phyloP scores from a whole-genome alignment of 352 stramenopile species.

The Pythium myriotylum region DNA sequence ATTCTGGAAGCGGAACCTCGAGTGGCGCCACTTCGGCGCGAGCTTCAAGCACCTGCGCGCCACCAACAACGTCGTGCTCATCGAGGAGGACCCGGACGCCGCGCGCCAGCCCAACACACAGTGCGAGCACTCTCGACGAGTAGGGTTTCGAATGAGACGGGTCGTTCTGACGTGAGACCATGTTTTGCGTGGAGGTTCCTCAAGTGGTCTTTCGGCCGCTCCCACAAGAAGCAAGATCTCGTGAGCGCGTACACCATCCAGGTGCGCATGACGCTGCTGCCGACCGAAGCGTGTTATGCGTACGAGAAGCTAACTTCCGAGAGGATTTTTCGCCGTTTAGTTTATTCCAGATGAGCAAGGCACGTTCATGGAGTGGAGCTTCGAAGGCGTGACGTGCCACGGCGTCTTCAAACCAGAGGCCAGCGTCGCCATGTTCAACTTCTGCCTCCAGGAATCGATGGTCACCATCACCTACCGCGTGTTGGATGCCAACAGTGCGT shows the following conservation, averaged over 20 bases:
- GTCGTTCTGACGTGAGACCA: neutral
- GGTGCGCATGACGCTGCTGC: conserved; percentile 27
- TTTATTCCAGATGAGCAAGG: conserved; percentile 80
- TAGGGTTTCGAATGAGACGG: neutral
- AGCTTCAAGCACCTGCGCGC: conserved; percentile 80
- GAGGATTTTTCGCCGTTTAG: conserved; percentile 33
- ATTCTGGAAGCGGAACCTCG: conserved; percentile 83
- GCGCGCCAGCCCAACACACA: conserved; percentile 74
- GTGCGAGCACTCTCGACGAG: conserved; percentile 26
- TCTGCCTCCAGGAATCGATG: conserved; percentile 81
- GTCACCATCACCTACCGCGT: conserved; percentile 86
- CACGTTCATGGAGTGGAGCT: conserved; percentile 88
- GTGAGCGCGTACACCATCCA: conserved; percentile 80
- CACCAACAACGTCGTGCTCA: conserved; percentile 82
- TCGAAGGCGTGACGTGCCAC: conserved; percentile 82
- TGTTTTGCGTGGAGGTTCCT: conserved; percentile 51
- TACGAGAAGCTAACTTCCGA: conserved; percentile 1
- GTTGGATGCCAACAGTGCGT: conserved; percentile 76
- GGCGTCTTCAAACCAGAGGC: conserved; percentile 80
- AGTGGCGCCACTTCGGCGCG: conserved; percentile 76
- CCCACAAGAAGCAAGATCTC: conserved; percentile 73
- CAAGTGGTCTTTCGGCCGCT: conserved; percentile 77
- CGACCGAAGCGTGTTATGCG: no score
- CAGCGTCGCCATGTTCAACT: conserved; percentile 85
- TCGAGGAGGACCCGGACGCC: conserved; percentile 73